Evolutionary conservation across 768 basidiomycete species (phyloP), one percentile per base, ranked within the genome.

Genomic region (Boletus subparvulus): DNA sequence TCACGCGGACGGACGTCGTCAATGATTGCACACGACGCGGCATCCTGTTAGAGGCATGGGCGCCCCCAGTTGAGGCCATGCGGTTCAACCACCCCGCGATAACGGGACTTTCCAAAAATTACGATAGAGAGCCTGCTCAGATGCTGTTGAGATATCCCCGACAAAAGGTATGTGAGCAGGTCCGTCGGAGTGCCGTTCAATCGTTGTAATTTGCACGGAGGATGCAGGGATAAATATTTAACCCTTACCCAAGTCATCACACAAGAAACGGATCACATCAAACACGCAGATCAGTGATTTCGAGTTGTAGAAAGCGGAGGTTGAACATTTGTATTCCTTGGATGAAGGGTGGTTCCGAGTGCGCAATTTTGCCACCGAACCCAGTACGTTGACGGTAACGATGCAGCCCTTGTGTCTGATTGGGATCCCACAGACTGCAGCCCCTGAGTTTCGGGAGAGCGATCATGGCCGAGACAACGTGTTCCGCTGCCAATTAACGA

Each of bases 241-340:
- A 87, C 32, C 83, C 2, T 73, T 90, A 0, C 87, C 39, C 6
- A 90, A 90, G 68, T 84, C 85, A 6, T 75, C 77, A 14, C 81
- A 76, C 0, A 74, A 77, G 26, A 53, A 70, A 2, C 76, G 87
- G 24, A 86, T 91, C 60, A 62, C 74, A 30, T 73, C 78, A 2
- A 91, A 92, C 66, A 73, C 77, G 3, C 70, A 85, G 28, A 73
- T 91, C n/a, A n/a, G 4, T 92, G 81, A 86, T 63, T 90, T 89
- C 58, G 77, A 79, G 52, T 74, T 90, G 4, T 68, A 72, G 10
- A 61, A 72, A 16, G 74, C 77, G 6, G 86, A 86, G 47, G 75
- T 90, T 54, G 60, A 54, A 1, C 61, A 66, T 37, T 68, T 90
- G 32, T 83, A 86, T 65, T 70, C 72, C 83, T 28, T 55, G 6